These are phyloP conservation scores for Candida nitratophila DNA, from an alignment of 805 yeast species.

Conservation along the genomic window DNA sequence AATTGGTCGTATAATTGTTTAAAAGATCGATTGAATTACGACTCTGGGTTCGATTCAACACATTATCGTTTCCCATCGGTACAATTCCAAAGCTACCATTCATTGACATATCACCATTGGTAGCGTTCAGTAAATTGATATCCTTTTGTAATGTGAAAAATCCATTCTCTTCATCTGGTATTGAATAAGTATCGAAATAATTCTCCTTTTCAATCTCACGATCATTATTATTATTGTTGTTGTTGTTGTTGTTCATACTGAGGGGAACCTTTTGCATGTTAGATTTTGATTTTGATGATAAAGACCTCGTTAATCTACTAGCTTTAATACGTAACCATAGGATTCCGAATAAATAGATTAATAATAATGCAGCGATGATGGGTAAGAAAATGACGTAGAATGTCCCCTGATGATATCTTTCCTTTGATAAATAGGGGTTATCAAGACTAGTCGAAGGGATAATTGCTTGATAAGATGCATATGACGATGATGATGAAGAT, in stretches of 20 bases:
- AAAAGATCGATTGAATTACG: background rate
- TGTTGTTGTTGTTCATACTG: background rate
- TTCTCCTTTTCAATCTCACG: background rate
- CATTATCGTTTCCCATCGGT: too few species aligned
- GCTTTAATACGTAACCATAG: background rate
- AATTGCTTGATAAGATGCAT: constrained; percentile 25
- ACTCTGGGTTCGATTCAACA: background rate
- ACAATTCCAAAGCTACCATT: too few species aligned
- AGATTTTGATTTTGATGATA: background rate
- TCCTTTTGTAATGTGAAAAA: background rate
- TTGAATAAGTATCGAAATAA: background rate
- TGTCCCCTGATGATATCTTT: constrained; percentile 16
- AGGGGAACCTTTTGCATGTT: background rate
- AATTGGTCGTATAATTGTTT: background rate
- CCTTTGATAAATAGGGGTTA: constrained; percentile 19
- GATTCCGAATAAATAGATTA: constrained; percentile 16
- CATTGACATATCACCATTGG: too few species aligned
- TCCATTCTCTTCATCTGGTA: background rate
- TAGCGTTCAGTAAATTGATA: background rate
- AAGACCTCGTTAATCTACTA: background rate
- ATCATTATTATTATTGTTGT: background rate
- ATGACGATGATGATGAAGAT: background rate
- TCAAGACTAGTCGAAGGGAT: constrained; percentile 10
- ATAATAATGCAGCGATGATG: constrained; percentile 14
- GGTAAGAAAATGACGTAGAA: constrained; percentile 22